phyloP scores from a whole-genome alignment of 768 basidiomycete genomes.

The Mycena venus region DNA sequence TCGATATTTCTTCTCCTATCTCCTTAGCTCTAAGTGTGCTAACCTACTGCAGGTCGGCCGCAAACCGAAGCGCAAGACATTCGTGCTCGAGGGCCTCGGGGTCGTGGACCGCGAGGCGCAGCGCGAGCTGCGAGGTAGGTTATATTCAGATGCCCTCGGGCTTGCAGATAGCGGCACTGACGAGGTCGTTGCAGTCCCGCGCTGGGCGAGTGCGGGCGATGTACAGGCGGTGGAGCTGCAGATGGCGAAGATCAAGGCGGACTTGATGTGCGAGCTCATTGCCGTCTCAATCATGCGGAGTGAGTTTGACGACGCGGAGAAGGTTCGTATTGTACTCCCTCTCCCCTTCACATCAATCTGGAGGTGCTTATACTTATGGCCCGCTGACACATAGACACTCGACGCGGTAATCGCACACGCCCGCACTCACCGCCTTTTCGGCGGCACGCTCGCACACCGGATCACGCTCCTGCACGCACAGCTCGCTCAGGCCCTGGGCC shows the following conservation, averaged over 20 bases:
- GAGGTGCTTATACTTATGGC: background rate
- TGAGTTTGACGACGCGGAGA: slow-evolving; percentile 75
- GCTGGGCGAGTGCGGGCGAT: slow-evolving; percentile 68
- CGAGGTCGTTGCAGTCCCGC: slow-evolving; percentile 60
- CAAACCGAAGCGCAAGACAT: slow-evolving; percentile 79
- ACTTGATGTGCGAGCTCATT: slow-evolving; percentile 78
- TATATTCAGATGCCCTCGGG: background rate
- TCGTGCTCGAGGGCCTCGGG: slow-evolving; percentile 73
- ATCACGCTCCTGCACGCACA: slow-evolving; percentile 80
- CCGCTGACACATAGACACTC: slow-evolving; percentile 57
- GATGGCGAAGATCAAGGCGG: slow-evolving; percentile 76
- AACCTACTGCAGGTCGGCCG: slow-evolving; percentile 70
- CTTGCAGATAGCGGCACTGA: slow-evolving; percentile 17
- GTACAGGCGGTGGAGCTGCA: slow-evolving; percentile 60
- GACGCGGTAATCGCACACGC: slow-evolving; percentile 70
- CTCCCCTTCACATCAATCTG: background rate
- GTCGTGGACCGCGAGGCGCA: slow-evolving; percentile 62
- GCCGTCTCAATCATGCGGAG: slow-evolving; percentile 77
- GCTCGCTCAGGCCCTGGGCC: slow-evolving; percentile 76
- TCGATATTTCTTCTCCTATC: too few relatives aligned
- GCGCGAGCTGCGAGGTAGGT: slow-evolving; percentile 57
- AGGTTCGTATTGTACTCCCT: slow-evolving; percentile 62
- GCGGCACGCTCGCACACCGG: slow-evolving; percentile 64
- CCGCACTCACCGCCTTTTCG: slow-evolving; percentile 70
- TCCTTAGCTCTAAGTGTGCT: too few relatives aligned